Conservation (phyloP, 495 filamentous ascomycete species). For the Terfezia boudieri region DNA sequence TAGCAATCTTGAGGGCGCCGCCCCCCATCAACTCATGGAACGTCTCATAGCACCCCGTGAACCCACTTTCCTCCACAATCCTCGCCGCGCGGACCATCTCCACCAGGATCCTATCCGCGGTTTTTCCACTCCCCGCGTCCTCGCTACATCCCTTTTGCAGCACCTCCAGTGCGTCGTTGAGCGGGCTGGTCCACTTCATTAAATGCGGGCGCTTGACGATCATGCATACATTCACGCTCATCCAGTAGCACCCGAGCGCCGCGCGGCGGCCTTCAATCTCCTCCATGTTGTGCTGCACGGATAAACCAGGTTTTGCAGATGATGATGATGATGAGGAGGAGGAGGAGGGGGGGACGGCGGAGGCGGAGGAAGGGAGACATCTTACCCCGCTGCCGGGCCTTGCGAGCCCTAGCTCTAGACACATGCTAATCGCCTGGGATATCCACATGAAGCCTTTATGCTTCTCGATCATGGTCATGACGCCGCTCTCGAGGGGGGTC, state of each 20-base stretch:
- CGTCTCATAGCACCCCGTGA: slow-evolving; percentile 59
- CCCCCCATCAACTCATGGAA: slow-evolving; percentile 27
- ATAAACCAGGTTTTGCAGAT: background rate
- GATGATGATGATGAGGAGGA: background rate
- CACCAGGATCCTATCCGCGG: slow-evolving; percentile 48
- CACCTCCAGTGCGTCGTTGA: slow-evolving; percentile 61
- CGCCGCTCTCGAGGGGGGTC: slow-evolving; percentile 38
- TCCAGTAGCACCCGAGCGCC: slow-evolving; percentile 65
- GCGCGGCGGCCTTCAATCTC: slow-evolving; percentile 52
- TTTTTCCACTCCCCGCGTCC: slow-evolving; percentile 23
- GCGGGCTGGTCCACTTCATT: slow-evolving; percentile 60
- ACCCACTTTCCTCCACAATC: slow-evolving; percentile 60
- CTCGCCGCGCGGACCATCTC: slow-evolving; percentile 57
- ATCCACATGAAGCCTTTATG: slow-evolving; percentile 79
- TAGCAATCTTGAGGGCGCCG: slow-evolving; percentile 43
- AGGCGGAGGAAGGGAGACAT: background rate
- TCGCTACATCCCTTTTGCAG: slow-evolving; percentile 44
- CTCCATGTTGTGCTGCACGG: slow-evolving; percentile 29
- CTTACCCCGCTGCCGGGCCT: slow-evolving; percentile 18
- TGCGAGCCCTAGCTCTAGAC: slow-evolving; percentile 68
- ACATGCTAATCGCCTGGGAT: slow-evolving; percentile 65
- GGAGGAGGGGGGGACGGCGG: background rate
- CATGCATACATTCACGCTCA: slow-evolving; percentile 49
- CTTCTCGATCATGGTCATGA: slow-evolving; percentile 36
- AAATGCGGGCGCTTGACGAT: slow-evolving; percentile 61